Evolutionary conservation across 139 green algal species (phyloP).

Genomic region (Chlamydomonas schloesseri): DNA sequence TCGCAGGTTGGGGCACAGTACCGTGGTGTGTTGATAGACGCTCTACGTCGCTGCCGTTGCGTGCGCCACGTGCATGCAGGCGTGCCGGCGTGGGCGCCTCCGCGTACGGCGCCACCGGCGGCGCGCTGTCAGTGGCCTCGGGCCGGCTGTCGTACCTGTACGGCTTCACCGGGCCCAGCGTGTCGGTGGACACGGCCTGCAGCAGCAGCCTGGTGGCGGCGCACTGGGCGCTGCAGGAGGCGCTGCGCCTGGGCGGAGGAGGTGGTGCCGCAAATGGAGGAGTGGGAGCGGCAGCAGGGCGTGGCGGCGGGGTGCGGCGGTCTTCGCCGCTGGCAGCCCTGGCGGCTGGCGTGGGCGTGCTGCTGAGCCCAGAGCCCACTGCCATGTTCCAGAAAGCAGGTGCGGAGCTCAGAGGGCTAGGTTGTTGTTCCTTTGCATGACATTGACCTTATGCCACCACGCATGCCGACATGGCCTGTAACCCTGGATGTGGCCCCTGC

Average conservation of each 20-base stretch:
- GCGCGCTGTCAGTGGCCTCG: slow-evolving; percentile 73
- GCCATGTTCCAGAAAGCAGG: slow-evolving; percentile 84
- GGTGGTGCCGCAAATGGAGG: not conserved
- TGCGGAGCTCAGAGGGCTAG: no score
- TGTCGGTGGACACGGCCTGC: slow-evolving; percentile 87
- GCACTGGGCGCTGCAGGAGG: slow-evolving; percentile 66
- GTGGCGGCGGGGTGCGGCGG: no score
- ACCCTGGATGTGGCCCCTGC: no score
- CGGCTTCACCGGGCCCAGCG: slow-evolving; percentile 69
- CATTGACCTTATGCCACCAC: no score
- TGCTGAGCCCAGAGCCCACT: slow-evolving; percentile 81
- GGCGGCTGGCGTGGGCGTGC: slow-evolving; percentile 74
- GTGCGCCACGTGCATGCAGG: not conserved
- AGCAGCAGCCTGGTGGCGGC: slow-evolving; percentile 82
- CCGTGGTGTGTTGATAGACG: no score
- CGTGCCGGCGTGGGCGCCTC: slow-evolving; percentile 50
- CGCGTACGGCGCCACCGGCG: slow-evolving; percentile 72
- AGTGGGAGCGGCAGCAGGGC: not conserved
- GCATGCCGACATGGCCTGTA: no score
- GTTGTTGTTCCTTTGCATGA: no score
- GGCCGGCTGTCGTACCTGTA: slow-evolving; percentile 82
- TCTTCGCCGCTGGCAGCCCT: slow-evolving; percentile 50
- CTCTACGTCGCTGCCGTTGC: no score
- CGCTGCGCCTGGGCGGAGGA: slow-evolving; percentile 45
- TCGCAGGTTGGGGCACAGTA: no score